phyloP scores from a whole-genome alignment of 2,329 filamentous ascomycete genomes.

The Rhinocladiella mackenziei region DNA sequence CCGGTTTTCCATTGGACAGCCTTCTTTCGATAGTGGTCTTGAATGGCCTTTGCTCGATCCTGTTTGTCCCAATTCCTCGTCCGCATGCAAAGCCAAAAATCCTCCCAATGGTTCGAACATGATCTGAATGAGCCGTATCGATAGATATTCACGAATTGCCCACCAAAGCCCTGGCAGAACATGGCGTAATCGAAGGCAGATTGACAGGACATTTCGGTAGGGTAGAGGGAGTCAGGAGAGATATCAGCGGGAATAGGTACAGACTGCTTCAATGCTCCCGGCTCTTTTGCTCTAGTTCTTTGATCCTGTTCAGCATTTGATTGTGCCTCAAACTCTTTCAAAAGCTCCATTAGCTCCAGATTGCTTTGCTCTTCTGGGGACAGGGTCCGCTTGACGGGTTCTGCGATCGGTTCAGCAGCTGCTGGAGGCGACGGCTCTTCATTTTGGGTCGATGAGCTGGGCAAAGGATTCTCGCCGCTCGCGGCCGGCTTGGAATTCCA shows the following conservation, averaged over 20 bases:
- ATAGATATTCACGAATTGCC: conserved; percentile 89
- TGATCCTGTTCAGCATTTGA: conserved; percentile 20
- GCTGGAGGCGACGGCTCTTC: conserved; percentile 16
- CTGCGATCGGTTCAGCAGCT: conserved; percentile 14
- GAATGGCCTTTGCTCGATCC: conserved; percentile 58
- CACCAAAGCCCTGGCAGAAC: conserved; percentile 82
- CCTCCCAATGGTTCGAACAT: conserved; percentile 82
- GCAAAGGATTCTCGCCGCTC: conserved; percentile 7
- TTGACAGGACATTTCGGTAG: conserved; percentile 80
- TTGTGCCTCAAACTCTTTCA: conserved; percentile 45
- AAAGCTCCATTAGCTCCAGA: conserved; percentile 51
- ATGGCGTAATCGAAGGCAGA: conserved; percentile 88
- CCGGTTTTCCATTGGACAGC: conserved; percentile 63
- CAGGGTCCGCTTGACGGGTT: conserved; percentile 32
- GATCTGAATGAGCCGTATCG: conserved; percentile 71
- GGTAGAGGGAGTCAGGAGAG: conserved; percentile 67
- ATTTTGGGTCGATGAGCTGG: background rate
- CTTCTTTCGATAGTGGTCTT: conserved; percentile 65
- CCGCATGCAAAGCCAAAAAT: conserved; percentile 98
- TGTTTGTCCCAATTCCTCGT: conserved; percentile 60
- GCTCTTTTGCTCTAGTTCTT: conserved; percentile 8
- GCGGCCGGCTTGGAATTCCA: conserved; percentile 37
- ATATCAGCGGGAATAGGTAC: conserved; percentile 32
- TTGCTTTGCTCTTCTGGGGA: conserved; percentile 50
- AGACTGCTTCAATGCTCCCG: conserved; percentile 13